Base-by-base conservation (phyloP, 495 filamentous ascomycete genomes). In the Hypoxylon crocopeplum region DNA sequence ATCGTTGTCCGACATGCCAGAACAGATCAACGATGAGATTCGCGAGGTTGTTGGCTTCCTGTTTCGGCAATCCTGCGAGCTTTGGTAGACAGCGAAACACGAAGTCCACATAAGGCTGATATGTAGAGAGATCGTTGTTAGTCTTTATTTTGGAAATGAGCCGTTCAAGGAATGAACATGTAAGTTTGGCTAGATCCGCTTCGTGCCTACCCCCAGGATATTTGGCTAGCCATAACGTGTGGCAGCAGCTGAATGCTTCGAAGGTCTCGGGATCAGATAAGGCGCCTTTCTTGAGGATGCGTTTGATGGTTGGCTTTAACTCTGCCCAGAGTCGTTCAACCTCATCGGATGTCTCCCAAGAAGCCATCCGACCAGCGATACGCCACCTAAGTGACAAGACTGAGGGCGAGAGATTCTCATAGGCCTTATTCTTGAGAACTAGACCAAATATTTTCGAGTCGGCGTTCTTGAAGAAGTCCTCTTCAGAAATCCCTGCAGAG, bases 191-290 rank as follows among this genome's bases (percentile, higher is more conserved):
- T 10, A 70, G 68, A 3, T 74, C 71, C 7, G 62, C 57, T 46
- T 74, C 71, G 13, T 72, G 42, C 29, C 54, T 57, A 3, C 67
- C 73, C n/a, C 57, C 64, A n/a, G 72, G 69, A 13, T 74, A 59
- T 27, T 71, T 70, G 15, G 74, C 67, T 15, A 75, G 30, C 70
- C 75, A 78, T 2, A 71, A 46, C 2, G 66, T 69, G 7, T 64
- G 67, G 36, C 69, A 76, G 58, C 73, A 79, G 33, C 56, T 59
- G 56, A 79, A 77, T 1, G 76, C 77, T 47, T 77, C 72, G 22
- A 75, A 71, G 0, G 72, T 72, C 17, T 73, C 72, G 11, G 59
- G 38, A 10, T 62, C 38, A 10, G 52, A 32, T 10, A 72, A 30
- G 1, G 68, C 36, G 6, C 47, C 62, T 32, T 72, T 73, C 54